Evolutionary conservation across 306 rosid species (phyloP).

Genomic region (Ochetophila trinervis): DNA sequence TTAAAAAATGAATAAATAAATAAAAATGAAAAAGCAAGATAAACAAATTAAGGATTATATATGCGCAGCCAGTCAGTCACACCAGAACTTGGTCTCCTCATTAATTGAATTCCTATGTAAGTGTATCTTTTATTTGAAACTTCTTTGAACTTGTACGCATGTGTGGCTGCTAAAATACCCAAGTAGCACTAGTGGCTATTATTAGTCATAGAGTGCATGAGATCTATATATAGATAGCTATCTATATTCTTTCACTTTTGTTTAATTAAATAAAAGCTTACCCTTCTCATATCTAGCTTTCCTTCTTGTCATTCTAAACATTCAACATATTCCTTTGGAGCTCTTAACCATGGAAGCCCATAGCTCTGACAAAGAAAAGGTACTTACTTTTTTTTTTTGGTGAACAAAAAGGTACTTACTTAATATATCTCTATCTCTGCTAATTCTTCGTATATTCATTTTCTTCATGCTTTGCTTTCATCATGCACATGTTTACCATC

Average conservation of each 20-base stretch:
- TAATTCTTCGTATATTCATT: neutral
- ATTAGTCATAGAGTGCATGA: neutral
- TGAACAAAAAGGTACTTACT: conserved; percentile 14
- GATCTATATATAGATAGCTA: no score
- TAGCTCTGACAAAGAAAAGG: conserved; percentile 12
- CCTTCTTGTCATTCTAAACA: neutral
- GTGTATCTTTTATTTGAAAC: neutral
- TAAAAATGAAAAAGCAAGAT: no score
- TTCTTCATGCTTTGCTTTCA: neutral
- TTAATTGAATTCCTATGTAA: neutral
- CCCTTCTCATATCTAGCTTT: neutral
- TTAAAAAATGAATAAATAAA: no score
- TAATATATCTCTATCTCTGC: neutral
- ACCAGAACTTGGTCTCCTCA: neutral
- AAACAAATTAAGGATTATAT: neutral
- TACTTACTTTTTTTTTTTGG: neutral
- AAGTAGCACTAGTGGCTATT: neutral
- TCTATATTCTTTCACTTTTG: no score
- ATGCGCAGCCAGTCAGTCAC: conserved; percentile 7
- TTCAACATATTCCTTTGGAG: no score
- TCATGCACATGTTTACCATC: neutral
- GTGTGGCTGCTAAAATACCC: neutral
- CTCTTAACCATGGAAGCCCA: conserved; percentile 24
- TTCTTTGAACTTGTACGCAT: neutral
- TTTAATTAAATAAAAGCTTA: neutral